Conservation (phyloP, 176 grass and related monocot genomes). For the Aegilops bicornis region DNA sequence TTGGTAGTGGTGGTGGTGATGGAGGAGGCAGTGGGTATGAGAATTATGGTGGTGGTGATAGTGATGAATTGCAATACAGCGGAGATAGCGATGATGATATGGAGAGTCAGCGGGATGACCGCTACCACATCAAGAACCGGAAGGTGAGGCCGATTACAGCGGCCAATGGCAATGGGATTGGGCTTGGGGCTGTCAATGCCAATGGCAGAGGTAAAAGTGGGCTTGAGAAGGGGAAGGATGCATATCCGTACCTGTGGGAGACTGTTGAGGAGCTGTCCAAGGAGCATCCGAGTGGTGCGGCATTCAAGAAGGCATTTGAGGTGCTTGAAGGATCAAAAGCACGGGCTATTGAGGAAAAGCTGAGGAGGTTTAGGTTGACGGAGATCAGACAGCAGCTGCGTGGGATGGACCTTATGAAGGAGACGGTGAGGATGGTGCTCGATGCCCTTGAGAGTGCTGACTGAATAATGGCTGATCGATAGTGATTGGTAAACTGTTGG, state of each 20-base stretch:
- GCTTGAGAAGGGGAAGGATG: conserved; percentile 42
- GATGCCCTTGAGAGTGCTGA: conserved; percentile 45
- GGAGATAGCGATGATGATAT: conserved; percentile 32
- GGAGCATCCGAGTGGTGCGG: conserved; percentile 40
- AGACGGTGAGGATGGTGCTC: conserved; percentile 64
- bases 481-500: conserved; percentile 35
- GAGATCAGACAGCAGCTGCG: conserved; percentile 63
- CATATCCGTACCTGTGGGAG: conserved; percentile 57
- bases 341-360: conserved; percentile 53
- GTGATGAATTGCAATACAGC: conserved; percentile 34
- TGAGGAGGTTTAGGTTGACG: conserved; percentile 49
- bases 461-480: conserved; percentile 12
- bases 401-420: conserved; percentile 69
- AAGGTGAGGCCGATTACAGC: conserved; percentile 23
- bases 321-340: conserved; percentile 51
- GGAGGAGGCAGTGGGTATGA: conserved; percentile 25
- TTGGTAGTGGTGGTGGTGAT: background rate
- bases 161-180: conserved; percentile 26
- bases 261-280: conserved; percentile 54
- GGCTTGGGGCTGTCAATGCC: background rate
- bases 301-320: conserved; percentile 60
- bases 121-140: conserved; percentile 28
- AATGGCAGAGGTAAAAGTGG: conserved; percentile 20
- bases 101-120: conserved; percentile 31
- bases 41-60: conserved; percentile 26